A percentile compares a stretch with the other conserved stretches of the same genome.
phyloP scores from a whole-genome alignment of 768 basidiomycete genomes.

The Boletus tomentosulus region DNA sequence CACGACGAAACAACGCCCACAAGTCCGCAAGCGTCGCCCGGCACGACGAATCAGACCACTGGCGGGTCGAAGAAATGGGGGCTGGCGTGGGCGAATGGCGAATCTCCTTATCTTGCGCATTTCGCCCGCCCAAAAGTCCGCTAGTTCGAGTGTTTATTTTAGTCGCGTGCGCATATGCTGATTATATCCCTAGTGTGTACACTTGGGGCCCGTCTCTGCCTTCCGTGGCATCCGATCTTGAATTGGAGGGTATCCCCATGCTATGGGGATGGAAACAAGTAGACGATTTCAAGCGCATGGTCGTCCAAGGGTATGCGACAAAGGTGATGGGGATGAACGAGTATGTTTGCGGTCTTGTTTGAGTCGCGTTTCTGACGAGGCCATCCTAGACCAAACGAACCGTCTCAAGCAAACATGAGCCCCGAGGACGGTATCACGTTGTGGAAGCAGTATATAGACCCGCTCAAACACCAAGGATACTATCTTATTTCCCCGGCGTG shows the following conservation, averaged over 20 bases:
- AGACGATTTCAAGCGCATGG: constrained; percentile 41
- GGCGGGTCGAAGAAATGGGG: constrained; percentile 47
- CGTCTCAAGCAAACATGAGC: constrained; percentile 59
- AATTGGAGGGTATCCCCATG: constrained; percentile 62
- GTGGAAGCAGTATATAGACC: constrained; percentile 64
- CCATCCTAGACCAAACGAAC: constrained; percentile 59
- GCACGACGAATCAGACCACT: not conserved
- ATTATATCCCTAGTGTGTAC: constrained; percentile 42
- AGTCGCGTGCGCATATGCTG: not conserved
- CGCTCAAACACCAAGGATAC: constrained; percentile 57
- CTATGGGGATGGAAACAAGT: constrained; percentile 62
- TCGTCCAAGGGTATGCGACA: constrained; percentile 50
- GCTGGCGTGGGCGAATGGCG: constrained; percentile 62
- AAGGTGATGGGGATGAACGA: constrained; percentile 73
- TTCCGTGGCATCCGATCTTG: constrained; percentile 36
- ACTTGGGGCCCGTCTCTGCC: constrained; percentile 63
- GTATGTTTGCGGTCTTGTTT: constrained; percentile 38
- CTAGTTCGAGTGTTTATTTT: constrained; percentile 34
- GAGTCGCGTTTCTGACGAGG: not conserved
- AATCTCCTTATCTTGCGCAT: constrained; percentile 44
- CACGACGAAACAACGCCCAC: constrained; percentile 2
- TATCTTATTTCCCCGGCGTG: constrained; percentile 63
- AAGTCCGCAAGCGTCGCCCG: not conserved
- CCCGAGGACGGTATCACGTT: constrained; percentile 49
- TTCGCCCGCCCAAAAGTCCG: constrained; percentile 45